A percentile compares a stretch with the other conserved stretches of the same genome.
Conservation (phyloP, 306 rosid genomes). For the Cajanus cajan region DNA sequence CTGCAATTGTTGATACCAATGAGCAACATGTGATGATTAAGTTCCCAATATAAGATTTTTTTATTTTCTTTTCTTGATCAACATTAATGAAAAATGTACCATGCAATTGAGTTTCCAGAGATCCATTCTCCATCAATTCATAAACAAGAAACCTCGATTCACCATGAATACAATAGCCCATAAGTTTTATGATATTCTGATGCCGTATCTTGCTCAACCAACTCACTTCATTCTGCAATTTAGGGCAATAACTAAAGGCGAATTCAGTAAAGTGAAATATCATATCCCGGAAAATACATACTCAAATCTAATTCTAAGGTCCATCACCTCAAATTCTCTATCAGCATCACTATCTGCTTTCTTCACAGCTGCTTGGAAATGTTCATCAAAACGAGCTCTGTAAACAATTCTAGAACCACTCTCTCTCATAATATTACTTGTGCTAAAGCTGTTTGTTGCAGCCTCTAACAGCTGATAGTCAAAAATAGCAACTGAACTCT, state of each 20-base stretch:
- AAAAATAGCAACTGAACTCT: constrained; percentile 62
- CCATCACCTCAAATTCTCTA: constrained; percentile 70
- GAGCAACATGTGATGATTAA: constrained; percentile 6
- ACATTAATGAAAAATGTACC: constrained; percentile 45
- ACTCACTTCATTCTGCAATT: constrained; percentile 82
- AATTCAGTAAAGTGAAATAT: constrained; percentile 20
- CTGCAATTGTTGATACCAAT: constrained; percentile 41
- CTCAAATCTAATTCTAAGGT: constrained; percentile 5
- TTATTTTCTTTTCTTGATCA: constrained; percentile 4
- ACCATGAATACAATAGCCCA: constrained; percentile 72
- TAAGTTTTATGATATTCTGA: constrained; percentile 76
- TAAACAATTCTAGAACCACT: constrained; percentile 59
- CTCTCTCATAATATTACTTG: constrained; percentile 59
- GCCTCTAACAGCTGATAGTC: constrained; percentile 69
- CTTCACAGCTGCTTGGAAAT: constrained; percentile 70
- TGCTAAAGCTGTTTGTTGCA: constrained; percentile 69
- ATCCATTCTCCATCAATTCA: constrained; percentile 77
- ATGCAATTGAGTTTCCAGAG: constrained; percentile 70
- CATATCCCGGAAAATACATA: constrained; percentile 4
- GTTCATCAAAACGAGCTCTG: constrained; percentile 69
- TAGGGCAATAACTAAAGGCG: constrained; percentile 26
- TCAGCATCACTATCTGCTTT: constrained; percentile 63
- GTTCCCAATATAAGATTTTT: neutral
- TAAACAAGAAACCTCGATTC: constrained; percentile 77
- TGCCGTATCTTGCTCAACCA: constrained; percentile 81